phyloP scores from a whole-genome alignment of 352 stramenopile genomes.

The Salisapilia sapeloensis region DNA sequence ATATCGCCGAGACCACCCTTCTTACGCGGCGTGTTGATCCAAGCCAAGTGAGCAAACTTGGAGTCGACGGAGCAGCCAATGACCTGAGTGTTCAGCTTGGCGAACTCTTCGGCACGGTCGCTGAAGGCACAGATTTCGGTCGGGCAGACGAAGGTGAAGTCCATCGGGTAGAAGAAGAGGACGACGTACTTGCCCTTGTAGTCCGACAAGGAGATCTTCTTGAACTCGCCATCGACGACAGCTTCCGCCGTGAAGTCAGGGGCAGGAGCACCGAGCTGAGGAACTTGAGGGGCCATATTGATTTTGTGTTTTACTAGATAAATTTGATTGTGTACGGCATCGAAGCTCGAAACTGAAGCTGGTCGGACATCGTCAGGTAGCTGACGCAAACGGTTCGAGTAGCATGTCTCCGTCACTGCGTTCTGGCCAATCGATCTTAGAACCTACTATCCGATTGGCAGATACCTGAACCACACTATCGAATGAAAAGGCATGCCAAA shows the following conservation, averaged over 20 bases:
- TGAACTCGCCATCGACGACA: slow-evolving; percentile 72
- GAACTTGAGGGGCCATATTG: too few relatives aligned
- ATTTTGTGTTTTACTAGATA: too few relatives aligned
- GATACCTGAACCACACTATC: too few relatives aligned
- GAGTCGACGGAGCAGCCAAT: slow-evolving; percentile 72
- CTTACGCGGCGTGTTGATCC: slow-evolving; percentile 82
- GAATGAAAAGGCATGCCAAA: too few relatives aligned
- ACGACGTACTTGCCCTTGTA: slow-evolving; percentile 85
- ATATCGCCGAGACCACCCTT: slow-evolving; percentile 80
- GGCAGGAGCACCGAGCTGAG: too few relatives aligned
- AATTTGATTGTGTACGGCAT: too few relatives aligned
- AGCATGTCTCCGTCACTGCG: too few relatives aligned
- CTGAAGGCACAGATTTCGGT: slow-evolving; percentile 85
- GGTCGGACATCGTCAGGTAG: too few relatives aligned
- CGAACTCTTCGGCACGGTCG: slow-evolving; percentile 68
- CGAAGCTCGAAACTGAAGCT: too few relatives aligned
- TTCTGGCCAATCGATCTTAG: too few relatives aligned
- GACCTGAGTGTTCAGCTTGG: slow-evolving; percentile 59
- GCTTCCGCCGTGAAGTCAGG: slow-evolving; percentile 62
- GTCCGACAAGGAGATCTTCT: slow-evolving; percentile 62
- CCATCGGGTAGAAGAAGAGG: slow-evolving; percentile 86
- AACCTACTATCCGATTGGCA: too few relatives aligned
- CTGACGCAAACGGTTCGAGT: too few relatives aligned
- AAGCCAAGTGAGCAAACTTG: slow-evolving; percentile 79
- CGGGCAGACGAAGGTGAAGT: slow-evolving; percentile 86